A percentile compares a stretch with the other conserved stretches of the same genome.
Evolutionary conservation across 2,329 filamentous ascomycete species (phyloP).

Genomic region (Dryadomyces sulphureus): DNA sequence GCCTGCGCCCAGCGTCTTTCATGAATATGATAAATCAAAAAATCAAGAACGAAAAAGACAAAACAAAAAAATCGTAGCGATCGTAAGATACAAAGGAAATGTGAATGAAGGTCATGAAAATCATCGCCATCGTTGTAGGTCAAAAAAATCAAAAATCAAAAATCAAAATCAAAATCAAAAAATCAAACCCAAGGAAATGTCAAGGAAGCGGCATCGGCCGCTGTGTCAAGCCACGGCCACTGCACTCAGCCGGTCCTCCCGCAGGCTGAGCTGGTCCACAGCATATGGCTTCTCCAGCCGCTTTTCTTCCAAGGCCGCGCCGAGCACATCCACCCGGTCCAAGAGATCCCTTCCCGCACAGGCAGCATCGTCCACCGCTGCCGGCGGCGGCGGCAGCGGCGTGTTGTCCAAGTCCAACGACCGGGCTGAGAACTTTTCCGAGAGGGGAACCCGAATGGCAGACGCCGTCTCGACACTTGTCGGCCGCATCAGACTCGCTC

Average conservation of each 20-base stretch:
- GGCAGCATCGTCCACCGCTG: too few species aligned
- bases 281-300: not conserved
- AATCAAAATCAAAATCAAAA: not conserved
- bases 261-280: not conserved
- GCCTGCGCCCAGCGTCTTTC: slow-evolving; percentile 1
- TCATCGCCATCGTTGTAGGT: not conserved
- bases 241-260: not conserved
- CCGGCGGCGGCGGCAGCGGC: too few species aligned
- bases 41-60: not conserved
- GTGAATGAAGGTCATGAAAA: not conserved
- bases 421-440: not conserved
- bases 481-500: not conserved
- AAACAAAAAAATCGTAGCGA: not conserved
- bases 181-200: too few species aligned
- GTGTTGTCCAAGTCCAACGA: not conserved
- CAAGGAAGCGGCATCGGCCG: not conserved
- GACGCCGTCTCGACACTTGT: not conserved
- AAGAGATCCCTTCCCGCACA: not conserved
- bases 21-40: not conserved
- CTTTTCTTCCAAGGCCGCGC: slow-evolving; percentile 14
- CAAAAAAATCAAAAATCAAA: not conserved
- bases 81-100: not conserved
- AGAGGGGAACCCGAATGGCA: not conserved
- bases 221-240: not conserved
- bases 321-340: not conserved